These are phyloP conservation scores for Penicillium coprophilum DNA, from an alignment of 495 filamentous ascomycete genomes.

Conservation along the genomic window DNA sequence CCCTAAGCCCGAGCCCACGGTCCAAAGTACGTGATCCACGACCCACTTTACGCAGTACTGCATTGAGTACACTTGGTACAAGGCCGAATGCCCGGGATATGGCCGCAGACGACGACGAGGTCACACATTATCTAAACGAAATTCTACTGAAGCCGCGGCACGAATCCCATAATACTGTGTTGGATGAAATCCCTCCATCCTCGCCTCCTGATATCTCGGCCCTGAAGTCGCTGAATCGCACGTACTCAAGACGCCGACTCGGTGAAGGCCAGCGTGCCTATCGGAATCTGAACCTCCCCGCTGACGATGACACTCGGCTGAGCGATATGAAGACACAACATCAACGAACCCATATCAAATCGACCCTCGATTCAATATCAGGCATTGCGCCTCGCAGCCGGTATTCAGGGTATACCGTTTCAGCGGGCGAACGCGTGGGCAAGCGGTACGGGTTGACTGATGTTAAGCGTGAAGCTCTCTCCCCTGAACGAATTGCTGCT, in stretches of 20 bases:
- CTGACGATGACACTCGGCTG: constrained; percentile 16
- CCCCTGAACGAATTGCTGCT: constrained; percentile 60
- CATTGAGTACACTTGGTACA: constrained; percentile 27
- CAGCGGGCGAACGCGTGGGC: constrained; percentile 38
- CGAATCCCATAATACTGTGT: constrained; percentile 13
- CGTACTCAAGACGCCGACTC: constrained; percentile 20
- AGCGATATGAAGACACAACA: constrained; percentile 21
- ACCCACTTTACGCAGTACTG: constrained; percentile 21
- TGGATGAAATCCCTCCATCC: constrained; percentile 29
- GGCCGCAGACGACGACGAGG: constrained; percentile 33
- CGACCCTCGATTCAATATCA: constrained; percentile 27
- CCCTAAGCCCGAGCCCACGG: constrained; percentile 45
- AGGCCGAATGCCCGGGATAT: constrained; percentile 30
- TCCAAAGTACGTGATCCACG: constrained; percentile 33
- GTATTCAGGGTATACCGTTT: constrained; percentile 25
- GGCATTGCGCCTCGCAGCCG: constrained; percentile 13
- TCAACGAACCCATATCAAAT: constrained; percentile 37
- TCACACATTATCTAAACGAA: constrained; percentile 33
- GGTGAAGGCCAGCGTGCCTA: constrained; percentile 30
- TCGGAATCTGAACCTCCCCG: constrained; percentile 27
- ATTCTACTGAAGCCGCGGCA: constrained; percentile 26
- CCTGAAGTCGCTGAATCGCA: constrained; percentile 27
- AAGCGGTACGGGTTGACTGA: constrained; percentile 33
- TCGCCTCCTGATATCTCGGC: constrained; percentile 35
- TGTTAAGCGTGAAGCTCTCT: constrained; percentile 45